Evolutionary conservation across 2,329 filamentous ascomycete species (phyloP), one percentile per base, ranked within the genome.

Genomic region (Epichloe uncinata): DNA sequence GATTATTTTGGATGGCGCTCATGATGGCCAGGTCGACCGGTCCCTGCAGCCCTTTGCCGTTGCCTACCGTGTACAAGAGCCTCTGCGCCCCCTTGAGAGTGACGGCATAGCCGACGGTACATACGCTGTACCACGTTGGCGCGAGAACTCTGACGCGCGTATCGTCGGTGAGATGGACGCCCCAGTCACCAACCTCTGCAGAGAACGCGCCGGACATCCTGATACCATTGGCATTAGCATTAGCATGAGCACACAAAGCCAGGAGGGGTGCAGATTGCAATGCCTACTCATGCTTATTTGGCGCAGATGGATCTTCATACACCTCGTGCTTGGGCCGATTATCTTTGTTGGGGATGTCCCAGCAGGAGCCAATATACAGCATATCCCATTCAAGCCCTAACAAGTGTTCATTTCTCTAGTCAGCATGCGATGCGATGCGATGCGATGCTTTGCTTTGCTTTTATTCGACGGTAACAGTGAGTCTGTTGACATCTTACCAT

Each of bases 21-120:
- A 49, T 49, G 34, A 49, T 49, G 42, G 47, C 47, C 13, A 45
- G 42, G 18, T 49, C 47, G 34, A 49, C 33, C 7, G 47, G 47
- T 7, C 18, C 47, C 1, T 20, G 22, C 7, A 49, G 30, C 7
- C 47, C 18, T 3, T 26, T n/a, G 16, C 41, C 34, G 7, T 45
- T 49, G 18, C 47, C 47, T 3, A 49, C 16, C 12, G 42, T 44
- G 16, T 49, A 49, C 5, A 49, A 18, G 3, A 49, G 47, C 42
- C 44, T 49, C 7, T 36, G 20, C 15, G 47, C 47, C 5, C 47
- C 47, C 20, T 26, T 4, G 18, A 37, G 41, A 15, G 47, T 45
- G 13, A 49, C 16, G 16, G 47, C 47, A 5, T 49, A 49, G 13
- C 47, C 47, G n/a, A 49, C 22, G 3, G 47, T 49, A 11, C 47